These are phyloP conservation scores for Aspergillus sp. DNA, from an alignment of 2,329 filamentous ascomycete genomes.

Conservation along the genomic window DNA sequence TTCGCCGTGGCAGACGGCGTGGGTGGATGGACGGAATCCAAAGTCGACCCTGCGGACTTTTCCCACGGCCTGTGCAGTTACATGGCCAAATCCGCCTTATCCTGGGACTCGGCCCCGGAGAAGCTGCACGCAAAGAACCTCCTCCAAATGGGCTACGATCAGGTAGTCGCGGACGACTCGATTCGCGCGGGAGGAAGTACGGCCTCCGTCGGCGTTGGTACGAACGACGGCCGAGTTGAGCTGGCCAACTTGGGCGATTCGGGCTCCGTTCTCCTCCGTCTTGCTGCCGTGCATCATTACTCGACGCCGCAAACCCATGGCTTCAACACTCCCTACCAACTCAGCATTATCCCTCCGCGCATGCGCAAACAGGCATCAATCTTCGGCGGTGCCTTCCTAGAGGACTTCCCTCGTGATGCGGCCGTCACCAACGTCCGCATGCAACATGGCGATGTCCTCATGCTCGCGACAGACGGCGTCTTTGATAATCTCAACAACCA, in stretches of 20 bases:
- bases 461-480: conserved; percentile 91
- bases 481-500: conserved; percentile 94
- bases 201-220: conserved; percentile 77
- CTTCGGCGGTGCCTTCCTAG: conserved; percentile 76
- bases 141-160: conserved; percentile 80
- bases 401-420: conserved; percentile 79
- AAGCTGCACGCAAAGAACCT: conserved; percentile 59
- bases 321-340: conserved; percentile 96
- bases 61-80: conserved; percentile 89
- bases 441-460: conserved; percentile 85
- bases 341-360: conserved; percentile 78
- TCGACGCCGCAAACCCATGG: conserved; percentile 88
- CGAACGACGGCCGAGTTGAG: conserved; percentile 69
- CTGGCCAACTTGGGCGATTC: conserved; percentile 95
- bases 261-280: conserved; percentile 80
- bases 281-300: conserved; percentile 77
- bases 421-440: conserved; percentile 71
- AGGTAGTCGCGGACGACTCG: conserved; percentile 66
- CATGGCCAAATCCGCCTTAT: conserved; percentile 74
- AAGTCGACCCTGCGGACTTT: conserved; percentile 91
- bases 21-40: conserved; percentile 88
- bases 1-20: conserved; percentile 93
- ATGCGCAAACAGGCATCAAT: conserved; percentile 74
- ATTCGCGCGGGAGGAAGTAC: conserved; percentile 86
- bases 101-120: conserved; percentile 41